Evolutionary conservation across 2,329 filamentous ascomycete genomes (phyloP), one percentile per base, ranked within the genome.

Genomic region (Claviceps digitariae): DNA sequence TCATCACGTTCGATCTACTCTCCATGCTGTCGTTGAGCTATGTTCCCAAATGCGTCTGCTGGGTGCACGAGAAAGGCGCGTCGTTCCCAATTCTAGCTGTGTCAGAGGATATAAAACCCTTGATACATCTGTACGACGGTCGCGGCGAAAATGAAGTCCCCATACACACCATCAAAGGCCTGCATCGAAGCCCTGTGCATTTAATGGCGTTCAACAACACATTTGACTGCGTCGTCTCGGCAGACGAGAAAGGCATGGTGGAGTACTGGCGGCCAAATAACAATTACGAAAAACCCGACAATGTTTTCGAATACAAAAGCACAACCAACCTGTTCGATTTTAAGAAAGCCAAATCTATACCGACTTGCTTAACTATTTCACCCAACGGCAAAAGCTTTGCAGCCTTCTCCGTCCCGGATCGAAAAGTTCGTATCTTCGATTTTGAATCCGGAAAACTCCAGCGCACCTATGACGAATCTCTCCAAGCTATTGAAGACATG

Each of bases 291-390:
- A 96, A 97, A 68, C 93, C 93, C 0, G 84, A 90, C 60, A 89
- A 82, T 51, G 90, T 98, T 20, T 98, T 95, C 66, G 79, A 88
- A 59, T 87, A 90, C 71, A 98, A 98, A 71, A 95, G 89, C 64
- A 84, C 87, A 1, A 98, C 93, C 2, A 93, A 87, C 62, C 76
- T 98, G 1, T 98, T 97, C 64, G 91, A 95, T 52, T 97, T 98
- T 73, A 97, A 95, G 64, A 97, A 96, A 69, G 80, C 87, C 50
- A 97, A 95, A 67, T 87, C 90, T 0, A 79, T 85, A 0, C 90
- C 91, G 0, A 81, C 83, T 4, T 87, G 87, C 12, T 74, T 98
- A 49, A 87, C 86, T 0, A 79, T 98, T 48, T 96, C 93, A 0
- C 90, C 90, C 0, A 85, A 85, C 0, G 90, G 91, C 5, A 80